Base-by-base conservation (phyloP, 345 rosid genomes). In the Eutrema japonicum region DNA sequence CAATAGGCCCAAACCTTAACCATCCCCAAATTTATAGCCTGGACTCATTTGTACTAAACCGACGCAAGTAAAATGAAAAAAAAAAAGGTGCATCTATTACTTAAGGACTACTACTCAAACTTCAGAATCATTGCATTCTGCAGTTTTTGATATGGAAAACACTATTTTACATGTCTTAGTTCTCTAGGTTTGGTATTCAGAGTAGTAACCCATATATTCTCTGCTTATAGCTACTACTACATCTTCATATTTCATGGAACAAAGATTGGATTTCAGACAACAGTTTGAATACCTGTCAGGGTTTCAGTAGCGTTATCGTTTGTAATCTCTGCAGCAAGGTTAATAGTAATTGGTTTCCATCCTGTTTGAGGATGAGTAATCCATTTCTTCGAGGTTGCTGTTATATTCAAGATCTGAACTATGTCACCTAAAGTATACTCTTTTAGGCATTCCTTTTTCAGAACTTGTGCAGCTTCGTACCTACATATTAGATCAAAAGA, bases 311-410 rank as follows among this genome's bases (percentile, higher is more conserved):
- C 83, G 18, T 55, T 35, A 64, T 80, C 80, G 40, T 64, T 68
- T 42, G 52, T 43, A 4, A 41, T 67, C 68, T 75, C 87, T 26
- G 40, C 72, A 30, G 82, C 71, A 59, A 90, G 68, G 70, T 78
- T 81, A 58, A 90, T 64, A 53, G 61, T 82, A 70, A 92, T 76
- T 37, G 96, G 98, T 73, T 82, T 89, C 98, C 98, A 92, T 73
- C 93, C 95, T 8, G 84, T 79, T 48, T 77, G 94, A 68, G 84
- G 85, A 73, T 64, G 77, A 62, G 72, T 72, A 75, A 92, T 87
- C 96, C 98, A 92, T 78, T 86, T 85, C 80, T 87, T 92, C 33
- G 52, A 47, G 26, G 74, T 58, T 62, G 83, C 76, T 66, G 78
- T 63, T 85, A 90, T 83, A 81, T 86, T 83, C 85, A 92, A 81